Percentiles rank a stretch among this genome's conserved stretches.
Evolutionary conservation across 129 eudicot species (phyloP).

Genomic region (Lactuca saligna): DNA sequence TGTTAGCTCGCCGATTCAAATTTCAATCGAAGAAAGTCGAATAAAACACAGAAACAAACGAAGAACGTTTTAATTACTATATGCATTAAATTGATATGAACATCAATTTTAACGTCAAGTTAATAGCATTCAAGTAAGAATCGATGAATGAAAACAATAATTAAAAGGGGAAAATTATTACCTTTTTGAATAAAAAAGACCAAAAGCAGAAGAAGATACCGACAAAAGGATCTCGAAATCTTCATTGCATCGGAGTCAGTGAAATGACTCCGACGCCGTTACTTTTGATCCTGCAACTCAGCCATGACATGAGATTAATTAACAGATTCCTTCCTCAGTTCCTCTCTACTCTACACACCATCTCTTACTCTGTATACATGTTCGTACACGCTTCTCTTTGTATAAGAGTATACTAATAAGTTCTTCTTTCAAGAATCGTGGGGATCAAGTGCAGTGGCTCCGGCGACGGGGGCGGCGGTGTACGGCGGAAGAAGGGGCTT

Average conservation of each 20-base stretch:
- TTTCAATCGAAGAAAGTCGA: not conserved
- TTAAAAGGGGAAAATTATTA: constrained; percentile 20
- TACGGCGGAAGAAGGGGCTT: constrained; percentile 4
- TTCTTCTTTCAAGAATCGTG: not conserved
- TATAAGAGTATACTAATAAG: not conserved
- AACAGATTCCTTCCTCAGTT: constrained; percentile 5
- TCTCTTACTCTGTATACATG: not conserved
- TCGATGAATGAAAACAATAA: not conserved
- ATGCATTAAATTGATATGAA: not conserved
- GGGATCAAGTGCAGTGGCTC: constrained; percentile 4
- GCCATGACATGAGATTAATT: constrained; percentile 28
- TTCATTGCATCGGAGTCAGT: constrained; percentile 27
- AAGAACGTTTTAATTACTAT: not conserved
- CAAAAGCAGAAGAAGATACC: constrained; percentile 20
- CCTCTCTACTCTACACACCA: not conserved
- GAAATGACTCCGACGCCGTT: not conserved
- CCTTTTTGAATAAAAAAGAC: constrained; percentile 31
- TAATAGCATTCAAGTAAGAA: not conserved
- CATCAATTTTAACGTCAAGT: constrained; percentile 7
- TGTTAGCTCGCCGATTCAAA: constrained; percentile 3
- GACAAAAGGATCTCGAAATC: constrained; percentile 16
- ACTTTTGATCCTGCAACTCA: constrained; percentile 17
- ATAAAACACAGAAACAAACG: not conserved
- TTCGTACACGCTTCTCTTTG: not conserved
- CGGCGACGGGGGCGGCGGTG: constrained; percentile 29